Base-by-base conservation (phyloP, 2,329 filamentous ascomycete genomes). In the Tothia fuscella region DNA sequence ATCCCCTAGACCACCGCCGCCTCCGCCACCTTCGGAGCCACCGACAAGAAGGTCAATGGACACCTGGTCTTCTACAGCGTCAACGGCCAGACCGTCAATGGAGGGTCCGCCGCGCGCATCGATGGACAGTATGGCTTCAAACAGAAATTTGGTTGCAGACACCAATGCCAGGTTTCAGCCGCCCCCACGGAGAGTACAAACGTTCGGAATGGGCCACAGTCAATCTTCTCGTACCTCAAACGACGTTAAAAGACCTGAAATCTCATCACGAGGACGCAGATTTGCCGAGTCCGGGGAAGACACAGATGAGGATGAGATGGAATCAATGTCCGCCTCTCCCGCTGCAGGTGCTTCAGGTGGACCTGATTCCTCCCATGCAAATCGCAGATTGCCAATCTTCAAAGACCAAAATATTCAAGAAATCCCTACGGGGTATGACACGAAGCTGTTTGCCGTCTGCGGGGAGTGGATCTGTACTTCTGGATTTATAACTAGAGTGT, bases 391-490 rank as follows among this genome's bases (percentile, higher is more conserved):
- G 13, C 91, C 91, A 0, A 73, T 72, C 39, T 77, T 84, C 50
- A 81, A 78, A 51, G 71, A 78, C 31, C 80, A 82, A 0, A 72
- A 74, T 34, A 16, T 41, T n/a, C 72, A 71, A 39, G 82, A 89
- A 48, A 88, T 98, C 43, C 63, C 72, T 22, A 88, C 83, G 3
- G 87, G 85, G 51, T 91, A 93, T 50, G 91, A 96, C 48, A 83
- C 85, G 4, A 79, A 86, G 31, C 68, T 87, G 22, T 79, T 95
- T 55, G 88, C 91, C 47, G 78, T 93, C 3, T 95, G 85, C 56
- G 91, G 91, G 6, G 80, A 88, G 48, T 79, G 82, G 50, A 78
- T 91, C 6, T 94, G 86, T 56, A 89, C 88, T 0, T 85, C 82
- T 13, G 91, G 89, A 4, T 81, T 83, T 48, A 70, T 91, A 47